These are phyloP conservation scores for Aquilaria malaccensis DNA, from an alignment of 345 rosid species.

Conservation along the genomic window DNA sequence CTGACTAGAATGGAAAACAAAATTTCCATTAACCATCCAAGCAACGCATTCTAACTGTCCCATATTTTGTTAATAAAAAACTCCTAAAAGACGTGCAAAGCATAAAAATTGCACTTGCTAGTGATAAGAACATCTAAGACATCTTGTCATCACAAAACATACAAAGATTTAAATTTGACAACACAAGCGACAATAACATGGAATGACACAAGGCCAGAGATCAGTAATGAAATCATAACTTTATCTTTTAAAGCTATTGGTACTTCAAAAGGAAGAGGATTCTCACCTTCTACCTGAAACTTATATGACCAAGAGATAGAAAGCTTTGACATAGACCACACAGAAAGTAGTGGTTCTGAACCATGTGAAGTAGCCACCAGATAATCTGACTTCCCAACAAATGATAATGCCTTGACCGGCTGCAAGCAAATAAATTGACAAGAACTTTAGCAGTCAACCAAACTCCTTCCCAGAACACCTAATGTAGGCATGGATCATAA, in stretches of 20 bases:
- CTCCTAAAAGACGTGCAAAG: too few species aligned
- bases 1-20: too few species aligned
- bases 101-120: too few species aligned
- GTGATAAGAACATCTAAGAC: too few species aligned
- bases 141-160: too few species aligned
- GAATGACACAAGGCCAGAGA: constrained; percentile 1
- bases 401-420: constrained; percentile 67
- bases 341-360: constrained; percentile 55
- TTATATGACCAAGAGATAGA: constrained; percentile 72
- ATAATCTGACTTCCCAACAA: constrained; percentile 65
- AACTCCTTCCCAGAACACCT: too few species aligned
- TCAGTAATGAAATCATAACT: background rate
- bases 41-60: too few species aligned
- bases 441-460: too few species aligned
- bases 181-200: background rate
- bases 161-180: too few species aligned
- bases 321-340: constrained; percentile 72
- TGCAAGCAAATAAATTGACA: constrained; percentile 16
- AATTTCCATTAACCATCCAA: too few species aligned
- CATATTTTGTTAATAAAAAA: too few species aligned
- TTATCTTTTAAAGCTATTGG: background rate
- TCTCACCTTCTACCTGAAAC: constrained; percentile 72
- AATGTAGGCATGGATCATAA: too few species aligned
- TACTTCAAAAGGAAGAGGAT: constrained; percentile 7
- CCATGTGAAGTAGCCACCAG: constrained; percentile 67